These are phyloP conservation scores for Cyclostephanos tholiformis DNA, from an alignment of 108 stramenopile genomes.

Conservation along the genomic window DNA sequence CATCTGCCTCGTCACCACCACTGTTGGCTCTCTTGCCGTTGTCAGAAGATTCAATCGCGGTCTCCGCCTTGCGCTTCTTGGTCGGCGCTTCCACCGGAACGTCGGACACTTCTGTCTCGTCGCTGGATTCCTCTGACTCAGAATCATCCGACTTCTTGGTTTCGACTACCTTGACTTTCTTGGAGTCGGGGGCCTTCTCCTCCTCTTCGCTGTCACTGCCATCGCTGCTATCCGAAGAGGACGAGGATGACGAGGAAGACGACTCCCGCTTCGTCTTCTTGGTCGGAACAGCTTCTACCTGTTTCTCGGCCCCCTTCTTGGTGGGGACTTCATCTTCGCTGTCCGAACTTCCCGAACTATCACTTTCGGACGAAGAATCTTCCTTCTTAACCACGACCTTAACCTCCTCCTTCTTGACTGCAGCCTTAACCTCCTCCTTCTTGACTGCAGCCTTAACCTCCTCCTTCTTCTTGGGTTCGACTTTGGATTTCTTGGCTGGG, in stretches of 20 bases:
- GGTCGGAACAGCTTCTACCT: neutral
- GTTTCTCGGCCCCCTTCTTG: neutral
- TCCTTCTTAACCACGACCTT: neutral
- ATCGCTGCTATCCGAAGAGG: slow-evolving; percentile 3
- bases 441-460: no score
- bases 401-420: neutral
- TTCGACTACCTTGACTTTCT: slow-evolving; percentile 73
- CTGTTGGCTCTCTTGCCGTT: slow-evolving; percentile 28
- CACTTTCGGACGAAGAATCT: slow-evolving; percentile 3
- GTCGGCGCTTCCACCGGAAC: slow-evolving; percentile 28
- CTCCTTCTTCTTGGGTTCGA: neutral
- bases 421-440: neutral
- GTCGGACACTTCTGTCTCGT: slow-evolving; percentile 49
- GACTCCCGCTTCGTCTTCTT: neutral
- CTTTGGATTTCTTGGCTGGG: neutral
- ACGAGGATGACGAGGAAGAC: neutral
- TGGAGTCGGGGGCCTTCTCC: slow-evolving; percentile 41
- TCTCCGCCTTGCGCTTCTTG: slow-evolving; percentile 81
- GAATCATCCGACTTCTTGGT: slow-evolving; percentile 45
- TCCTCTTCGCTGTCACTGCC: slow-evolving; percentile 17
- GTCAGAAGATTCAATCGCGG: slow-evolving; percentile 29
- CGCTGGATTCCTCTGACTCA: no score
- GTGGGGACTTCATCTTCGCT: neutral
- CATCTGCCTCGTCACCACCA: slow-evolving; percentile 31
- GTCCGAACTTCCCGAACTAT: slow-evolving; percentile 8